These are phyloP conservation scores for Apiotrichum sp. DNA, from an alignment of 1,284 basidiomycete species.

Conservation along the genomic window DNA sequence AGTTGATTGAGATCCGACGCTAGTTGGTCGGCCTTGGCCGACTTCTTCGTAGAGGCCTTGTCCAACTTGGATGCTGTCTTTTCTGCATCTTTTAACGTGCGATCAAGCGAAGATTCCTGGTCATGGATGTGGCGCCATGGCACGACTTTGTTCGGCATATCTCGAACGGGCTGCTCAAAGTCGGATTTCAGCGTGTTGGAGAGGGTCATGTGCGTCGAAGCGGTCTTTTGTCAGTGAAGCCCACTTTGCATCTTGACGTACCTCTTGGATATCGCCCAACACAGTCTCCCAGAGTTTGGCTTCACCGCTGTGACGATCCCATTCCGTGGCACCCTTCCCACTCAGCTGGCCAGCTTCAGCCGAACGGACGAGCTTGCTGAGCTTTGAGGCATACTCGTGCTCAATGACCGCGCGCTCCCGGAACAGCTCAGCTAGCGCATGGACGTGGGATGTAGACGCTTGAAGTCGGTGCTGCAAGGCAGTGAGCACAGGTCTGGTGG, in stretches of 20 bases:
- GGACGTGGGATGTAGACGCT: conserved; percentile 37
- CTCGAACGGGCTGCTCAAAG: conserved; percentile 39
- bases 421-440: conserved; percentile 49
- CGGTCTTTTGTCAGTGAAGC: conserved; percentile 24
- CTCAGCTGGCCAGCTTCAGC: conserved; percentile 35
- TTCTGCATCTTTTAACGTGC: conserved; percentile 43
- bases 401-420: conserved; percentile 50
- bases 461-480: conserved; percentile 35
- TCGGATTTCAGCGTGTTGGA: conserved; percentile 32
- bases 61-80: conserved; percentile 39
- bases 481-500: conserved; percentile 32
- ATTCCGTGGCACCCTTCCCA: conserved; percentile 33
- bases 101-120: conserved; percentile 41
- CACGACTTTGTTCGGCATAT: conserved; percentile 37
- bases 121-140: conserved; percentile 39
- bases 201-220: conserved; percentile 36
- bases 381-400: conserved; percentile 48
- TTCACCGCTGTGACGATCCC: conserved; percentile 36
- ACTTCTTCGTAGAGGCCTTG: conserved; percentile 41
- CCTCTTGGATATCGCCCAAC: conserved; percentile 41
- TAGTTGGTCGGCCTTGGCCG: conserved; percentile 28
- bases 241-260: conserved; percentile 16
- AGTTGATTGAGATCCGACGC: conserved; percentile 33
- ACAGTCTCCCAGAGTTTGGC: conserved; percentile 38
- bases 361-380: conserved; percentile 49